Base-by-base conservation (phyloP, 164 flowering plant species). In the Vitis riparia region DNA sequence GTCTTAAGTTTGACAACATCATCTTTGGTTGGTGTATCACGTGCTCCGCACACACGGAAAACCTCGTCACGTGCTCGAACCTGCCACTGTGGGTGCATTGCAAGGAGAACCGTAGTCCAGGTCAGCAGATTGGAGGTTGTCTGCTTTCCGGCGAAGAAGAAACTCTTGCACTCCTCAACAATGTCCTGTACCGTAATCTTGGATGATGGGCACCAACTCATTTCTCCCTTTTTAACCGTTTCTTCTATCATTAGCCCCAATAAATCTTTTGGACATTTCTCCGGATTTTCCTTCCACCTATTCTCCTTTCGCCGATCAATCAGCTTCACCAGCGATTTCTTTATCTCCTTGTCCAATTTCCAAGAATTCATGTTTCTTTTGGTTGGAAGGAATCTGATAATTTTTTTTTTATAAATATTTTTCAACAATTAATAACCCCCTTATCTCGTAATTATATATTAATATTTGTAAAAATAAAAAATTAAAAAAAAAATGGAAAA, bases 31-130 rank as follows among this genome's bases (percentile, higher is more conserved):
- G 97, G 98, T 15, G 77, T 32, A 74, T 84, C 93, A 85, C 91
- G 97, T 84, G 94, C 71, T 27, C 94, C 97, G 47, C 97, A 95
- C 69, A 90, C 88, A 50, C 73, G 73, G 29, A 90, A 44, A 8
- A 95, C 91, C 86, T 95, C 99, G 56, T 84, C 97, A 79, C 99
- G 97, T 85, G 98, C 99, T 77, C 57, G 69, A 32, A 63, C 83
- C 79, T 95, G 99, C 99, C 99, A 95, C 58, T 84, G 86, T 3
- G 98, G 98, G 79, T 95, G 94, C 97, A 93, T 93, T 47, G 99
- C 98, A 1, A 95, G 80, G 14, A 95, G 78, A 44, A 95, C 85
- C 19, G 90, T 86, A 0, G 93, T 91, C 99, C 99, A 95, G 75
- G 99, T 95, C 86, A 95, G 88, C 91, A 95, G 67, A 72, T 89